These are phyloP conservation scores for Penicillium sclerotigenum DNA, from an alignment of 2,329 filamentous ascomycete species.

Conservation along the genomic window DNA sequence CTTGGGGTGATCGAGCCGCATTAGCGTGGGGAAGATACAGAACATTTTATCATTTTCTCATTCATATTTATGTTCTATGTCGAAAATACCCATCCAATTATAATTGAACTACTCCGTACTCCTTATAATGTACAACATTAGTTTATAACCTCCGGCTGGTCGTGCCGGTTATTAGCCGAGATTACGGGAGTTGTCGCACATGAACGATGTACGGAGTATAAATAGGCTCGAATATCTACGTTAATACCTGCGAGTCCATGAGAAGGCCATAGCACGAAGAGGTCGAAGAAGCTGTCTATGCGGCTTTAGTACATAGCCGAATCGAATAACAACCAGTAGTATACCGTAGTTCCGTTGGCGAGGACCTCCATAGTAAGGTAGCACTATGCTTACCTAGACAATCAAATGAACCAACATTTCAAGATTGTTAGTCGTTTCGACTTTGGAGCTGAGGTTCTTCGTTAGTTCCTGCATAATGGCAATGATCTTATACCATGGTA, in stretches of 20 bases:
- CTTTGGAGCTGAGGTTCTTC: neutral
- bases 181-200: neutral
- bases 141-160: neutral
- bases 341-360: neutral
- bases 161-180: neutral
- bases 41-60: neutral
- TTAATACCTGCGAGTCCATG: neutral
- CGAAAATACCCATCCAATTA: neutral
- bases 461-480: neutral
- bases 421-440: too few species aligned
- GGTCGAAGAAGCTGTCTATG: neutral
- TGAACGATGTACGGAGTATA: neutral
- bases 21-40: constrained; percentile 18
- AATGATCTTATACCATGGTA: too few species aligned
- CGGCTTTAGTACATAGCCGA: neutral
- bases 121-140: too few species aligned
- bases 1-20: constrained; percentile 21
- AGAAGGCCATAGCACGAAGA: neutral
- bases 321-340: neutral
- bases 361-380: neutral
- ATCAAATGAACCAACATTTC: too few species aligned
- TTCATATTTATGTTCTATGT: neutral
- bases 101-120: neutral
- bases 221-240: neutral
- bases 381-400: too few species aligned